Conservation (phyloP, 805 yeast genomes). For the Pichia nakasei region DNA sequence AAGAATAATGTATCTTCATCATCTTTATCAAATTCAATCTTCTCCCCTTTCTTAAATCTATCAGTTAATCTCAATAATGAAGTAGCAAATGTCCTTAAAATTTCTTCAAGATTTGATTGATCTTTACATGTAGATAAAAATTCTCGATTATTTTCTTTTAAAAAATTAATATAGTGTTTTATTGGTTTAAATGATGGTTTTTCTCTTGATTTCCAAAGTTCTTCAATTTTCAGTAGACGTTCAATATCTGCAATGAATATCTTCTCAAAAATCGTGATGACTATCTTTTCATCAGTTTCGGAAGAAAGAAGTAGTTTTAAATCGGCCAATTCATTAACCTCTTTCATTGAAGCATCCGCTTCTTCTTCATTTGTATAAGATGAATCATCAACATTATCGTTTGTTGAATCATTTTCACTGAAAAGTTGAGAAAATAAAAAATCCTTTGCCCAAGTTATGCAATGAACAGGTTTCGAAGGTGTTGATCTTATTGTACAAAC, state of each 20-base stretch:
- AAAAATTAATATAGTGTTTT: neutral
- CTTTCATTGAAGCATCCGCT: conserved; percentile 53
- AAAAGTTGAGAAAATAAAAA: conserved; percentile 78
- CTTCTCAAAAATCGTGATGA: conserved; percentile 43
- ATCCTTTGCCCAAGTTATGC: conserved; percentile 96
- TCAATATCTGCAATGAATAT: conserved; percentile 71
- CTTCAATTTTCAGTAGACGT: conserved; percentile 58
- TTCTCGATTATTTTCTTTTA: neutral
- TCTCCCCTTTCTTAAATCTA: conserved; percentile 33
- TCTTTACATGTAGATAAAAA: conserved; percentile 12
- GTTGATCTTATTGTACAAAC: conserved; percentile 96
- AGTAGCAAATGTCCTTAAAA: conserved; percentile 46
- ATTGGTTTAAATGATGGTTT: conserved; percentile 40
- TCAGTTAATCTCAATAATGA: conserved; percentile 41
- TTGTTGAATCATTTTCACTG: conserved; percentile 32
- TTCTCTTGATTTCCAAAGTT: conserved; percentile 66
- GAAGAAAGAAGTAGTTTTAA: conserved; percentile 31
- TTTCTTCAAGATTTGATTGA: conserved; percentile 51
- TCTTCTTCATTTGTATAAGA: conserved; percentile 56
- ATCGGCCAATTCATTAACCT: conserved; percentile 55
- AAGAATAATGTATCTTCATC: conserved; percentile 86
- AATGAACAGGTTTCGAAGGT: conserved; percentile 92
- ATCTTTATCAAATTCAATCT: conserved; percentile 80
- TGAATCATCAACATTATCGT: conserved; percentile 24
- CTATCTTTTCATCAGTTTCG: conserved; percentile 21